A percentile compares a stretch with the other conserved stretches of the same genome.
Conservation (phyloP, 2,329 filamentous ascomycete species). For the Botrytis aclada region DNA sequence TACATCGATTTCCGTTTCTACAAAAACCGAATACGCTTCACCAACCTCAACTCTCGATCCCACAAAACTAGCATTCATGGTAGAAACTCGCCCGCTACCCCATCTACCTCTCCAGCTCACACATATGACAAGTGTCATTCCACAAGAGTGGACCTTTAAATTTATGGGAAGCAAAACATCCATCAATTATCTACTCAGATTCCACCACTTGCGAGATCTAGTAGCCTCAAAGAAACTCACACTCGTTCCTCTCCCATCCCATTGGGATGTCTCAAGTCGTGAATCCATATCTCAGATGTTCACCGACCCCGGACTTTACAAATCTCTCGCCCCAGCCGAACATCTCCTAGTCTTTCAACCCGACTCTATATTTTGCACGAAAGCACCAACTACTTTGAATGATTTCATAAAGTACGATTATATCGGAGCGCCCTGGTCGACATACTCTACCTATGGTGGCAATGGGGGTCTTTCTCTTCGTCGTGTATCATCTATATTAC, state of each 20-base stretch:
- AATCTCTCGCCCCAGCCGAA: constrained; percentile 48
- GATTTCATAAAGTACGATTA: constrained; percentile 39
- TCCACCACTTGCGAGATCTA: constrained; percentile 44
- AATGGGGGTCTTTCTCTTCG: constrained; percentile 55
- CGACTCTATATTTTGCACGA: constrained; percentile 56
- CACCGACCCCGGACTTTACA: constrained; percentile 51
- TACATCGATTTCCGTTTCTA: background rate
- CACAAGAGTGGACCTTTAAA: constrained; percentile 55
- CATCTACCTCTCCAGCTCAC: constrained; percentile 52
- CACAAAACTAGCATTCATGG: constrained; percentile 49
- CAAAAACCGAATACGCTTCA: constrained; percentile 15
- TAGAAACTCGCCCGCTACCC: constrained; percentile 51
- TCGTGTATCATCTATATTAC: constrained; percentile 49
- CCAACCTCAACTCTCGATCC: constrained; percentile 32
- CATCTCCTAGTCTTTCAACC: constrained; percentile 56
- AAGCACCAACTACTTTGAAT: constrained; percentile 43
- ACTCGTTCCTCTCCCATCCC: constrained; percentile 13
- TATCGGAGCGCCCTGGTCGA: constrained; percentile 42
- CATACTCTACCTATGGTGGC: constrained; percentile 43
- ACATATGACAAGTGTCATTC: constrained; percentile 55
- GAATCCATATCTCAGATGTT: constrained; percentile 54
- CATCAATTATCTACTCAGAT: constrained; percentile 42
- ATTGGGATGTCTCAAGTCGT: constrained; percentile 36
- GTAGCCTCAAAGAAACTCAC: constrained; percentile 14
- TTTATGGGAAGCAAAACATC: constrained; percentile 49